Percentiles rank a stretch among this genome's conserved stretches.
Conservation (phyloP, 352 stramenopile species). For the Phytophthora sojae region DNA sequence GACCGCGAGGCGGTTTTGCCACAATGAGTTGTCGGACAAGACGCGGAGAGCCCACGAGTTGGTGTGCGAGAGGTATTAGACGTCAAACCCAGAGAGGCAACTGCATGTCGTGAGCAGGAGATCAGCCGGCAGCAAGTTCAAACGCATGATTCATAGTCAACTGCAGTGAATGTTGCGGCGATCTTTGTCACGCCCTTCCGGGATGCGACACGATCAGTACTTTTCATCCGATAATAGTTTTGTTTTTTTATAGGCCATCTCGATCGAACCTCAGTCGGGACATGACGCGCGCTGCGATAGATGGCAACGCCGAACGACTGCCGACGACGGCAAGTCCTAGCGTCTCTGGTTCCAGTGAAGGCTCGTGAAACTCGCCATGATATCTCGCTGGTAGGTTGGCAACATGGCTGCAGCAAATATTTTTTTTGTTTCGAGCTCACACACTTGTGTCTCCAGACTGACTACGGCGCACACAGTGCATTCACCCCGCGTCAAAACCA, state of each 20-base stretch:
- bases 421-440: neutral
- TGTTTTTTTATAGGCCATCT: neutral
- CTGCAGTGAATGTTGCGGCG: too few relatives aligned
- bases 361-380: neutral
- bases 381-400: slow-evolving; percentile 12
- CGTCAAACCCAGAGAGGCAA: too few relatives aligned
- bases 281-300: neutral
- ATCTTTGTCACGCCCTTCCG: too few relatives aligned
- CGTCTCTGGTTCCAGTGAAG: slow-evolving; percentile 17
- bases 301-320: slow-evolving; percentile 1
- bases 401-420: neutral
- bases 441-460: slow-evolving; percentile 2
- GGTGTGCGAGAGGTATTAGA: too few relatives aligned
- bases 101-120: neutral
- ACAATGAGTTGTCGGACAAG: too few relatives aligned
- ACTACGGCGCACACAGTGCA: slow-evolving; percentile 10
- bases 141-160: too few relatives aligned
- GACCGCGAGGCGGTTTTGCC: too few relatives aligned
- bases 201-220: too few relatives aligned
- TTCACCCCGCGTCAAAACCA: slow-evolving; percentile 2
- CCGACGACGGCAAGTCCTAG: slow-evolving; percentile 12
- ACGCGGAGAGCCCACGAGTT: too few relatives aligned
- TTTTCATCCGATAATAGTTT: neutral
- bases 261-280: neutral
- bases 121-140: too few relatives aligned